Percentiles rank a stretch among this genome's conserved stretches.
phyloP scores from a whole-genome alignment of 495 filamentous ascomycete species.

The Cairneyella variabilis region DNA sequence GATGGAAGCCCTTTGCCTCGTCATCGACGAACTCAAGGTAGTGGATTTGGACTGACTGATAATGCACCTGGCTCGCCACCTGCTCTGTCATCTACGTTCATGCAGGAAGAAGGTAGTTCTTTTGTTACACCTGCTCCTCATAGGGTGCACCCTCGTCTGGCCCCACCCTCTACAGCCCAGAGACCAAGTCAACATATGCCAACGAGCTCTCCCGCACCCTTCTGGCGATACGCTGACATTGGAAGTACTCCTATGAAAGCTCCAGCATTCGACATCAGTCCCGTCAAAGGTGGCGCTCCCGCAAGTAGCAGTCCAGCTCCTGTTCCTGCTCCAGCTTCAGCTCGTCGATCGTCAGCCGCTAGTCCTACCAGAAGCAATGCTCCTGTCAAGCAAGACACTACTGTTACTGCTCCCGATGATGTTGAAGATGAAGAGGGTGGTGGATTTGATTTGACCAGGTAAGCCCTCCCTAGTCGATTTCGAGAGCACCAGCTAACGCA shows the following conservation, averaged over 20 bases:
- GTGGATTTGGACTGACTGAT: slow-evolving; percentile 54
- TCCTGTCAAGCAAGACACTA: slow-evolving; percentile 5
- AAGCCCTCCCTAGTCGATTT: slow-evolving; percentile 3
- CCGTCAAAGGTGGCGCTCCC: slow-evolving; percentile 42
- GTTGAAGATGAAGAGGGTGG: slow-evolving; percentile 46
- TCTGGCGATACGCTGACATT: slow-evolving; percentile 83
- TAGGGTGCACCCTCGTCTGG: slow-evolving; percentile 76
- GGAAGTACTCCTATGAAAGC: slow-evolving; percentile 69
- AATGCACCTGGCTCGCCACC: slow-evolving; percentile 61
- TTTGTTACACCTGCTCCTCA: slow-evolving; percentile 84
- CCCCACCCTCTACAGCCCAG: slow-evolving; percentile 84
- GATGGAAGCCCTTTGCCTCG: slow-evolving; percentile 55
- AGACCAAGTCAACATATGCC: slow-evolving; percentile 93
- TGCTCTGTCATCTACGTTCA: slow-evolving; percentile 61
- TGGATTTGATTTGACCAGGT: slow-evolving; percentile 32
- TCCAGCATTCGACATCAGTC: slow-evolving; percentile 48
- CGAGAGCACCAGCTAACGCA: slow-evolving; percentile 22
- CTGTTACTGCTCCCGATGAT: slow-evolving; percentile 45
- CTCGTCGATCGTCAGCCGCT: slow-evolving; percentile 17
- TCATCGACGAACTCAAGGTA: slow-evolving; percentile 36
- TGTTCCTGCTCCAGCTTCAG: slow-evolving; percentile 20
- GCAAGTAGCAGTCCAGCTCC: slow-evolving; percentile 55
- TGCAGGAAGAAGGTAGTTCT: slow-evolving; percentile 47
- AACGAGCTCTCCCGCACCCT: slow-evolving; percentile 91
- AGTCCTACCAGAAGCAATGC: slow-evolving; percentile 26